A percentile compares a stretch with the other conserved stretches of the same genome.
These are phyloP conservation scores for Athelia psychrophila DNA, from an alignment of 1,284 basidiomycete genomes.

Conservation along the genomic window DNA sequence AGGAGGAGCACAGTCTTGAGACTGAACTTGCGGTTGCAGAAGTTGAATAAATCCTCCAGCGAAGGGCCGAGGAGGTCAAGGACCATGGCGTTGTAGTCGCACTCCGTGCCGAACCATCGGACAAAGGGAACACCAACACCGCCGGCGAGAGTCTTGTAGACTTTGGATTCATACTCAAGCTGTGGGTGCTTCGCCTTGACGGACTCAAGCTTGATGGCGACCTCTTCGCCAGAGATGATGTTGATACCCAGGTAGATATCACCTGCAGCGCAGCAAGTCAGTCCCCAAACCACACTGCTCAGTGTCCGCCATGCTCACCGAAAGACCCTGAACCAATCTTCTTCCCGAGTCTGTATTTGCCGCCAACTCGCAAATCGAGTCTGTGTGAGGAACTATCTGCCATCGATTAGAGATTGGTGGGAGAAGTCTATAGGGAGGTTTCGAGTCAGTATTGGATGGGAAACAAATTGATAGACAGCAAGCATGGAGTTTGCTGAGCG, in stretches of 20 bases:
- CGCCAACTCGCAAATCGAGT: constrained; percentile 94
- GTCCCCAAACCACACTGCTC: constrained; percentile 1
- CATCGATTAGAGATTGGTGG: constrained; percentile 37
- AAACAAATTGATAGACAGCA: background rate
- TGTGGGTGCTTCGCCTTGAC: constrained; percentile 99
- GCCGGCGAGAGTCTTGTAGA: constrained; percentile 96
- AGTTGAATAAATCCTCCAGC: constrained; percentile 99
- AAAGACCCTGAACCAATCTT: constrained; percentile 99
- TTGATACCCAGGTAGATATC: constrained; percentile 99
- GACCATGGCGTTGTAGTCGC: constrained; percentile 99
- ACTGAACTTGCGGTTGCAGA: constrained; percentile 98
- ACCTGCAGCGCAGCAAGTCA: constrained; percentile 54
- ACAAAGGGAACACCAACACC: constrained; percentile 99
- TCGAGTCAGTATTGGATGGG: background rate
- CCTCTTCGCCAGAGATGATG: constrained; percentile 99
- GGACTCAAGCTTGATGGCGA: constrained; percentile 99
- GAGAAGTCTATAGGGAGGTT: background rate
- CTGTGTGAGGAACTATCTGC: constrained; percentile 54
- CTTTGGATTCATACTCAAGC: constrained; percentile 97
- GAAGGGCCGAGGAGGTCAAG: constrained; percentile 96
- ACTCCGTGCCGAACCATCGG: constrained; percentile 98
- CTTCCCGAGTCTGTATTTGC: constrained; percentile 98
- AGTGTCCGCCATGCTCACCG: constrained; percentile 47
- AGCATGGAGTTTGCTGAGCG: background rate
- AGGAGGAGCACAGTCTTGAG: constrained; percentile 97